Evolutionary conservation across 257 asterid species (phyloP), one percentile per base, ranked within the genome.

Genomic region (Perilla frutescens): DNA sequence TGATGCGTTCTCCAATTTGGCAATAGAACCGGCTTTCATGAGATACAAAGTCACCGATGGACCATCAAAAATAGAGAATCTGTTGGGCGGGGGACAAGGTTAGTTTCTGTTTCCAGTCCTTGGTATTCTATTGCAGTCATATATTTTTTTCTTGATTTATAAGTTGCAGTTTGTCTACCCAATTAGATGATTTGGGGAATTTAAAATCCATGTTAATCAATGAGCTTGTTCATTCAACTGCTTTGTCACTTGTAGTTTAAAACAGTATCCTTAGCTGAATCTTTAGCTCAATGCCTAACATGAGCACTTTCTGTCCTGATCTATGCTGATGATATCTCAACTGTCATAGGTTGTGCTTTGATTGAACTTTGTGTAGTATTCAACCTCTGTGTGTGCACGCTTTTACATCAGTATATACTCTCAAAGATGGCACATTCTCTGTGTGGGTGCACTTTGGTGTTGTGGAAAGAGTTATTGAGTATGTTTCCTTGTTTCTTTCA

Each of bases 1-100:
- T 66, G 86, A 86, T 56, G 89, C 96, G 70, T 87, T 81, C 82
- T 82, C 90, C 58, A 66, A 81, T 77, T 73, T 83, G 68, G 82
- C 85, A 7, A 71, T 74, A 72, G 91, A 82, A 71, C 84, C 90
- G 7, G 74, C 84, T 76, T 76, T 77, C 34, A 60, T 60, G 62
- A 80, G 88, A 75, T 77, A 71, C 77, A 51, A 70, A 51, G 78
- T 78, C 81, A 70, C 75, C 44, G 80, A 70, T 29, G 90, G 81
- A 78, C 89, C 76, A 45, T 86, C 99, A 58, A 90, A 87, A 81
- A 86, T 88, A 80, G 91, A 90, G 65, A 81, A 72, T 75, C 79
- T 90, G 71, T 80, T 95, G 31, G 97, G 98, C 65, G 76, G 83
- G 69, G 97, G 99, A 74, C 89, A 84, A 83, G 96, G 99, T 94